Percentiles rank a stretch among this genome's conserved stretches.
These are phyloP conservation scores for Yarrowia divulgata DNA, from an alignment of 805 yeast genomes.

Conservation along the genomic window DNA sequence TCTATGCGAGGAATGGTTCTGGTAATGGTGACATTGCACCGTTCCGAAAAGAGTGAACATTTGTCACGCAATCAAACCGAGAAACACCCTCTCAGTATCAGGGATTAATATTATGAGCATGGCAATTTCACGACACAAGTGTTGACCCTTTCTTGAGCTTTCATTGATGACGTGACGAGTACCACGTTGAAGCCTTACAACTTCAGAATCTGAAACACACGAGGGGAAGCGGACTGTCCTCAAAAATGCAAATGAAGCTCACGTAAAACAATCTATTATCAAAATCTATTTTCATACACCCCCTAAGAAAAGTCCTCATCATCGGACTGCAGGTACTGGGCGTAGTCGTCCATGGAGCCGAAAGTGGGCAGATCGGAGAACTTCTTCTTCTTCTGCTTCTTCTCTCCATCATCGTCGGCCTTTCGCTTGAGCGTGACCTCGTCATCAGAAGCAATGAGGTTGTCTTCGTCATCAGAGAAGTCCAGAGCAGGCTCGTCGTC, in stretches of 20 bases:
- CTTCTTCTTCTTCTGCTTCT: constrained; percentile 60
- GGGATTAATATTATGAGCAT: too few relatives aligned
- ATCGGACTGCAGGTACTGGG: constrained; percentile 71
- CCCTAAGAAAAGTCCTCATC: constrained; percentile 55
- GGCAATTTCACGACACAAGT: too few relatives aligned
- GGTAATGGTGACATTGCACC: too few relatives aligned
- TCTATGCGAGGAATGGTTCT: too few relatives aligned
- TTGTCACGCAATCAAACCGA: too few relatives aligned
- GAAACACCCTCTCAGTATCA: too few relatives aligned
- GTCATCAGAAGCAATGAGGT: constrained; percentile 53
- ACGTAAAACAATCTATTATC: background rate
- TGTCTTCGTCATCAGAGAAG: constrained; percentile 51
- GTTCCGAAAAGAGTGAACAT: too few relatives aligned
- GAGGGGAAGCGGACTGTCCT: too few relatives aligned
- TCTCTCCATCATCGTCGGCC: constrained; percentile 44
- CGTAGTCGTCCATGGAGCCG: constrained; percentile 89
- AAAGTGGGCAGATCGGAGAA: constrained; percentile 78
- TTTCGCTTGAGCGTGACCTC: constrained; percentile 45
- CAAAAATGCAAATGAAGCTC: background rate
- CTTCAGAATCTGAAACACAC: too few relatives aligned
- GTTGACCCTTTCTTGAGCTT: too few relatives aligned
- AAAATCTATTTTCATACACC: constrained; percentile 5
- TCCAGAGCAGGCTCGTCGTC: constrained; percentile 46
- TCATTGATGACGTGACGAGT: too few relatives aligned
- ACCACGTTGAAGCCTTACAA: too few relatives aligned